phyloP scores from a whole-genome alignment of 768 basidiomycete genomes.

The Tulasnella sp. region DNA sequence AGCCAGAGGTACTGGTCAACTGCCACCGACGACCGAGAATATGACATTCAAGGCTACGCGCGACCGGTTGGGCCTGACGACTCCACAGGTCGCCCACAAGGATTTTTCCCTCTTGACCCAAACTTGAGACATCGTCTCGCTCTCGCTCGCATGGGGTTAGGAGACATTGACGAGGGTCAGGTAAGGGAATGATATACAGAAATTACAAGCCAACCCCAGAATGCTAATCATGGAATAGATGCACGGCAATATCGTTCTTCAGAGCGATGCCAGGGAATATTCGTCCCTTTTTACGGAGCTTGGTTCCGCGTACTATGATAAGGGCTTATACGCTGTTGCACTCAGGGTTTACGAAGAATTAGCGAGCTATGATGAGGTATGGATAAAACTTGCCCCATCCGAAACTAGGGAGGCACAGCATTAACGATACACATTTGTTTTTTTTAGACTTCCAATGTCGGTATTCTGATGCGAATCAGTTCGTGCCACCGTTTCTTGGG shows the following conservation, averaged over 20 bases:
- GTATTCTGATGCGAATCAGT: slow-evolving; percentile 72
- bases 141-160: slow-evolving; percentile 74
- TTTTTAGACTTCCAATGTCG: slow-evolving; percentile 65
- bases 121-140: slow-evolving; percentile 81
- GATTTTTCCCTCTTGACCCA: slow-evolving; percentile 62
- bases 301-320: slow-evolving; percentile 78
- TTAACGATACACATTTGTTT: slow-evolving; percentile 3
- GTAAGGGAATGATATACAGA: slow-evolving; percentile 43
- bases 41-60: slow-evolving; percentile 47
- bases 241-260: slow-evolving; percentile 6
- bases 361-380: slow-evolving; percentile 67
- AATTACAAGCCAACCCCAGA: neutral
- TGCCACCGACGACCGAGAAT: slow-evolving; percentile 86
- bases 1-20: slow-evolving; percentile 68
- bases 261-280: slow-evolving; percentile 79
- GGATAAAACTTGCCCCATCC: slow-evolving; percentile 34
- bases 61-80: slow-evolving; percentile 30
- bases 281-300: slow-evolving; percentile 76
- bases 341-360: slow-evolving; percentile 74
- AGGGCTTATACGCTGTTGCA: slow-evolving; percentile 73
- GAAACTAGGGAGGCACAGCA: neutral
- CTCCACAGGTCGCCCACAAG: slow-evolving; percentile 40
- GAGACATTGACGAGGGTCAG: slow-evolving; percentile 75
- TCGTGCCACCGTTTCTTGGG: slow-evolving; percentile 75
- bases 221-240: neutral